Percentiles rank a stretch among this genome's conserved stretches.
Conservation (phyloP, 306 rosid genomes). For the Cajanus cajan region DNA sequence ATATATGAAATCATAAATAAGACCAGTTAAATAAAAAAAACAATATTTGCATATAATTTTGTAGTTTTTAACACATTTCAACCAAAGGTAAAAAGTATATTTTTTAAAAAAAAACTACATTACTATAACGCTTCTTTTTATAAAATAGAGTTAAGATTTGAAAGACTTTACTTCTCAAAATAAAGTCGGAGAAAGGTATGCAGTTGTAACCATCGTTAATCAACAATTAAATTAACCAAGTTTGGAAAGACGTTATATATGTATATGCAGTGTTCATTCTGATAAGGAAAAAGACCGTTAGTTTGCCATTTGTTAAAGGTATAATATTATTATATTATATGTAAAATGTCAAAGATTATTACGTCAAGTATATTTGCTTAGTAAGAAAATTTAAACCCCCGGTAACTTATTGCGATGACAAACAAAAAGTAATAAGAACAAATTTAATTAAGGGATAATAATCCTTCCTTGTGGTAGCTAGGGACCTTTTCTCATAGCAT, state of each 20-base stretch:
- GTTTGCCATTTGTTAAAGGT: neutral
- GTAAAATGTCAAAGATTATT: constrained; percentile 28
- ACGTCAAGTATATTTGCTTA: constrained; percentile 32
- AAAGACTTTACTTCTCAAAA: neutral
- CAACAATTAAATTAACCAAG: neutral
- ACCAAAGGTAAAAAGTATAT: neutral
- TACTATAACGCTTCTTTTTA: neutral
- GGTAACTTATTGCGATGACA: constrained; percentile 45
- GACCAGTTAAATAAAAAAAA: neutral
- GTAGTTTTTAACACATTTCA: neutral
- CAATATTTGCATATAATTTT: neutral
- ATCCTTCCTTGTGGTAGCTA: constrained; percentile 34
- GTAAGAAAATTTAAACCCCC: constrained; percentile 31
- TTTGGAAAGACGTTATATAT: neutral
- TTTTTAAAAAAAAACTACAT: neutral
- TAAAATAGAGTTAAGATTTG: neutral
- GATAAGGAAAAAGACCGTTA: neutral
- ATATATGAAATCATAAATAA: neutral
- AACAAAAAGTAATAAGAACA: constrained; percentile 49
- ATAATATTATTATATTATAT: constrained; percentile 21
- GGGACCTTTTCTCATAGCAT: constrained; percentile 40
- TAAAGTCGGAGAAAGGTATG: neutral
- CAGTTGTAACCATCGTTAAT: neutral
- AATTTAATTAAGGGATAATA: constrained; percentile 32
- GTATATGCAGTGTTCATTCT: neutral